Evolutionary conservation across 345 rosid species (phyloP).

Genomic region (Syzygium jambos): DNA sequence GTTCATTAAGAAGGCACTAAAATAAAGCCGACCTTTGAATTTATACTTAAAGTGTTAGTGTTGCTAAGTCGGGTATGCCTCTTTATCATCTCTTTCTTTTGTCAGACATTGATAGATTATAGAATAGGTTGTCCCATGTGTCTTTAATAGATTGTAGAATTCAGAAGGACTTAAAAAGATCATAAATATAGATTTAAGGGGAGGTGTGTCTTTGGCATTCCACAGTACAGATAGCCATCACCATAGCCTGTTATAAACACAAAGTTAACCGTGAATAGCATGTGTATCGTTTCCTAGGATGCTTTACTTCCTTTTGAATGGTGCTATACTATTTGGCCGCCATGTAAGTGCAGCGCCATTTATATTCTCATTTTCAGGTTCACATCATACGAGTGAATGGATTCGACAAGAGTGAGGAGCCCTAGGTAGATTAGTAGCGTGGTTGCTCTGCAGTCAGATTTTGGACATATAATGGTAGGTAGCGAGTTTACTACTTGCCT

Average conservation of each 20-base stretch:
- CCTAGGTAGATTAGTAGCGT: background rate
- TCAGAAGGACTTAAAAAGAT: background rate
- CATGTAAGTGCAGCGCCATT: background rate
- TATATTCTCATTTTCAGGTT: constrained; percentile 16
- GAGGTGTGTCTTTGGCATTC: background rate
- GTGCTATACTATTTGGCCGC: background rate
- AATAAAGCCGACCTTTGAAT: background rate
- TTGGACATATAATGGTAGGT: background rate
- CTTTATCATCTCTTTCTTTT: too few species aligned
- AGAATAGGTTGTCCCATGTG: background rate
- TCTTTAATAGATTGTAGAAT: background rate
- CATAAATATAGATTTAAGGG: background rate
- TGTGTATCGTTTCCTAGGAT: background rate
- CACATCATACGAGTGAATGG: constrained; percentile 28
- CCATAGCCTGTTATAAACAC: background rate
- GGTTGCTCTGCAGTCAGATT: background rate
- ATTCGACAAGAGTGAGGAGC: constrained; percentile 4
- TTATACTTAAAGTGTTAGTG: background rate
- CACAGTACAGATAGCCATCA: background rate
- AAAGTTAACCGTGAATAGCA: background rate
- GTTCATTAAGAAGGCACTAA: background rate
- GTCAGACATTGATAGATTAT: background rate
- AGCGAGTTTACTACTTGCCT: background rate
- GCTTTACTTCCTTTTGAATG: background rate
- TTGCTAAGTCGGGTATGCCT: background rate